Base-by-base conservation (phyloP, 192 early-diverging fungal genomes). In the Dissophora globulifera region DNA sequence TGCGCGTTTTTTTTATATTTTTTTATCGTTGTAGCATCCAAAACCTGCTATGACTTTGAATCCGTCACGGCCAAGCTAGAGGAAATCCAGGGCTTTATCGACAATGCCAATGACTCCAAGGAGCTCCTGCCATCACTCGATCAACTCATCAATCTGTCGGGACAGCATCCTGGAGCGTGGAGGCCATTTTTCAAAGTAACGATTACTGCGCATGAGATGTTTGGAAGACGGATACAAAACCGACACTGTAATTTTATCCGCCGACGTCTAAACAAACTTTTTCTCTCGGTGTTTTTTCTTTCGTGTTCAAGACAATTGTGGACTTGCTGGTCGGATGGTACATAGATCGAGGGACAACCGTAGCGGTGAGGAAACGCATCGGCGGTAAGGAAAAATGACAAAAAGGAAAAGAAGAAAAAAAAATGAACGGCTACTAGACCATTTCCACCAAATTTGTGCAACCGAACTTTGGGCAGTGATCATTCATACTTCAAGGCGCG, bases 271-370 rank as follows among this genome's bases (percentile, higher is more conserved):
- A 5, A 15, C 16, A n/a, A 8, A n/a, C 32, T 30, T 19, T 25
- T 25, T n/a, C 1, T 1, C 33, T 22, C 52, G 13, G 19, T 0
- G n/a, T 52, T 22, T n/a, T 12, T 30, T 43, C 7, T 23, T 16
- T 58, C 16, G 6, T 27, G 47, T 2, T 40, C 4, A 17, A 87
- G 81, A 78, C 76, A 38, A 79, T 92, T 49, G 67, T 92, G 42
- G 87, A 91, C 79, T 67, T 91, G 23, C 79, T 93, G 17, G 83
- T 92, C 23, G 91, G 88, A 12, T 92, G 92, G 91, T 67, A 85
- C 59, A 81, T 90, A 32, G 90, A 92, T 67, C 62, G 74, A n/a
- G 53, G 56, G 13, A 58, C 86, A 0, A 71, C 79, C 1, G 78
- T 68, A 31, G 27, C 55, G 8, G 66, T 87, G 10, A 65, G 78